phyloP scores from a whole-genome alignment of 371 early-diverging fungal genomes.

The Mucor lusitanicus region DNA sequence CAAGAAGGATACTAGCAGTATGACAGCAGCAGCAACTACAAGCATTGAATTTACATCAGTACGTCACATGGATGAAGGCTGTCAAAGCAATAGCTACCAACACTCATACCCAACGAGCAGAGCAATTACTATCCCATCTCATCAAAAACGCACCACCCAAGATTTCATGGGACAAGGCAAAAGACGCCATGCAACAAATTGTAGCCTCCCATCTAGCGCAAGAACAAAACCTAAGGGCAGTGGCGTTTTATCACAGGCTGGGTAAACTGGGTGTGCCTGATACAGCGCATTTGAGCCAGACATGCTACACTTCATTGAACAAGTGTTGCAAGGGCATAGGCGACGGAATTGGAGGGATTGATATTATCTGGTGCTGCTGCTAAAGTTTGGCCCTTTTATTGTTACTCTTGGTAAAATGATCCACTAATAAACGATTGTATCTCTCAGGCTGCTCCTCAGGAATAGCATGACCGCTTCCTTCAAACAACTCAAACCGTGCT shows the following conservation, averaged over 20 bases:
- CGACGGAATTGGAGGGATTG: conserved; percentile 7
- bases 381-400: neutral
- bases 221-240: conserved; percentile 26
- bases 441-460: conserved; percentile 40
- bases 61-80: conserved; percentile 19
- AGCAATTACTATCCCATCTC: conserved; percentile 11
- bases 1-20: conserved; percentile 1
- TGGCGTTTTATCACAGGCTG: conserved; percentile 29
- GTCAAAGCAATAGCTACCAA: neutral
- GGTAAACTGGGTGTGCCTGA: conserved; percentile 21
- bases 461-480: conserved; percentile 50
- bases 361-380: too few species aligned
- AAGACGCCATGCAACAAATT: conserved; percentile 15
- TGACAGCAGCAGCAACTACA: too few species aligned
- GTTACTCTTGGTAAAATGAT: conserved; percentile 26
- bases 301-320: neutral
- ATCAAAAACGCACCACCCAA: conserved; percentile 19
- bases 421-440: conserved; percentile 36
- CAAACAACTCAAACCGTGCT: conserved; percentile 36
- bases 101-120: conserved; percentile 7
- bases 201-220: conserved; percentile 18
- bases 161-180: conserved; percentile 11
- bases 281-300: conserved; percentile 12
- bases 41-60: conserved; percentile 9
- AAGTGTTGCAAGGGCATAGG: too few species aligned